Evolutionary conservation across 2,329 filamentous ascomycete genomes (phyloP).

Genomic region (Didymella exigua): DNA sequence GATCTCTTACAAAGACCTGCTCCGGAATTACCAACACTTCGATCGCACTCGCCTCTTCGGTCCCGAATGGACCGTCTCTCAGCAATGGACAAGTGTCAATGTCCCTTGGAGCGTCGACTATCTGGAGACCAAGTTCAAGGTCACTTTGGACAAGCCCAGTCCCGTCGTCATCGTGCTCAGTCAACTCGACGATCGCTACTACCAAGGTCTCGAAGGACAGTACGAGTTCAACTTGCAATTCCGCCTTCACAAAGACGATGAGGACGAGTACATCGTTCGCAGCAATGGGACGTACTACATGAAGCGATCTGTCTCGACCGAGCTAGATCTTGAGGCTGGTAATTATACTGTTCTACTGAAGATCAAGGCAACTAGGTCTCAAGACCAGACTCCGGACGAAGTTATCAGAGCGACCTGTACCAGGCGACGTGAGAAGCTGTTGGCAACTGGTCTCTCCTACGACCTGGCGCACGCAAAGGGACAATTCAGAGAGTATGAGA

Average conservation of each 20-base stretch:
- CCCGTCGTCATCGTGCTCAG: conserved; percentile 64
- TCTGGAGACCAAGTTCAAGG: conserved; percentile 63
- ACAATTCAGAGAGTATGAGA: conserved; percentile 59
- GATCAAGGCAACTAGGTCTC: conserved; percentile 68
- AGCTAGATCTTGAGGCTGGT: conserved; percentile 75
- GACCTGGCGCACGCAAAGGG: conserved; percentile 74
- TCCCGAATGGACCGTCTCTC: conserved; percentile 64
- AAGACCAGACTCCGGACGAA: conserved; percentile 65
- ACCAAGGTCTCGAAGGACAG: conserved; percentile 61
- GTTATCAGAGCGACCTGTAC: conserved; percentile 70
- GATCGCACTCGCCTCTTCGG: conserved; percentile 67
- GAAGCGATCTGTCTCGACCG: conserved; percentile 76
- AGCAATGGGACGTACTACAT: conserved; percentile 65
- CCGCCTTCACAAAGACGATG: conserved; percentile 63
- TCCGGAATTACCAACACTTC: conserved; percentile 64
- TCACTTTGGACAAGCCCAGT: conserved; percentile 58
- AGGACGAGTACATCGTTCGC: conserved; percentile 64
- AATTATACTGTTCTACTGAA: conserved; percentile 78
- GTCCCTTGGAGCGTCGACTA: conserved; percentile 67
- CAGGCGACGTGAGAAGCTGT: conserved; percentile 71
- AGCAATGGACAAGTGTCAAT: conserved; percentile 65
- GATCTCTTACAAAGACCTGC: conserved; percentile 64
- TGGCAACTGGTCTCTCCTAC: conserved; percentile 71
- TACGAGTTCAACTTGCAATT: conserved; percentile 65
- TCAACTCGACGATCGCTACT: conserved; percentile 67